Evolutionary conservation across 129 eudicot species (phyloP).

Genomic region (Apium graveolens): DNA sequence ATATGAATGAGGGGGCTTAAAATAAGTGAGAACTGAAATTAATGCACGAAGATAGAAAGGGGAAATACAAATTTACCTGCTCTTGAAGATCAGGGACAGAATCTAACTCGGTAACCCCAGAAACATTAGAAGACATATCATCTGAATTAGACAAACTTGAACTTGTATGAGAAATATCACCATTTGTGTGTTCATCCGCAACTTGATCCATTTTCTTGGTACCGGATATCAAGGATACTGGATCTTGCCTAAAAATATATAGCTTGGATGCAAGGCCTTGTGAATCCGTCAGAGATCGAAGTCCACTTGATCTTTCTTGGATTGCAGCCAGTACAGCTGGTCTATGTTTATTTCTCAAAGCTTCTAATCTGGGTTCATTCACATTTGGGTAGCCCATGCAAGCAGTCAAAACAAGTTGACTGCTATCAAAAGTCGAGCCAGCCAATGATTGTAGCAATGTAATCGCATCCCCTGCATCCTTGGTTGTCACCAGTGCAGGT

Average conservation of each 20-base stretch:
- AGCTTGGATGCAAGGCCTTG: slow-evolving; percentile 75
- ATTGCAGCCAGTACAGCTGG: slow-evolving; percentile 63
- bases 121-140: slow-evolving; percentile 31
- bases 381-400: slow-evolving; percentile 97
- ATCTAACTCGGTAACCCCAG: slow-evolving; percentile 48
- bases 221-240: slow-evolving; percentile 26
- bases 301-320: slow-evolving; percentile 81
- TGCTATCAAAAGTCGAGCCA: slow-evolving; percentile 97
- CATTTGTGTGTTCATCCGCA: slow-evolving; percentile 28
- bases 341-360: slow-evolving; percentile 72
- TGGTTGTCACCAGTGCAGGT: slow-evolving; percentile 96
- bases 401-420: slow-evolving; percentile 97
- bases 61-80: slow-evolving; percentile 49
- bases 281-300: slow-evolving; percentile 51
- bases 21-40: neutral
- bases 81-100: slow-evolving; percentile 77
- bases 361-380: slow-evolving; percentile 58
- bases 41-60: neutral
- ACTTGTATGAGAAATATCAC: slow-evolving; percentile 17
- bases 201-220: slow-evolving; percentile 32
- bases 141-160: slow-evolving; percentile 22
- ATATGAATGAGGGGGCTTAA: neutral
- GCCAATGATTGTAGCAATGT: slow-evolving; percentile 88
- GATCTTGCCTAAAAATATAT: slow-evolving; percentile 50
- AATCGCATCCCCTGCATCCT: slow-evolving; percentile 96